Base-by-base conservation (phyloP, 345 rosid genomes). In the Salix brachista region DNA sequence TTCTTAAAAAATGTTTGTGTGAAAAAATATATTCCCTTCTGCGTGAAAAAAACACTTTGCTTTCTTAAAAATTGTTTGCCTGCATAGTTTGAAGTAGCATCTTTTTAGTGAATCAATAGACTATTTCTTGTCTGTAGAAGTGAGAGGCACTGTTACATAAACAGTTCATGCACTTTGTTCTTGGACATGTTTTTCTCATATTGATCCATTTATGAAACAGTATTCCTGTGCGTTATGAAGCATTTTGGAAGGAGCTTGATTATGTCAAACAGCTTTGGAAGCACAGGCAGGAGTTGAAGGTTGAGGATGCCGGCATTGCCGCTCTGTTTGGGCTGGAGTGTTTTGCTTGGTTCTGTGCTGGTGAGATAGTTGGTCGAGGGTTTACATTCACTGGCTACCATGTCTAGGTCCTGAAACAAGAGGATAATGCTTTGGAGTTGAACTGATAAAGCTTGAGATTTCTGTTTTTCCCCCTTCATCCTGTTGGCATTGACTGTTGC, bases 321-420 rank as follows among this genome's bases (percentile, higher is more conserved):
- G 87, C 92, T 3, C 77, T 89, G 73, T 91, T 90, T 65, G 91
- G 94, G 69, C 75, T 93, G 56, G 97, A 91, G 79, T 91, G 94
- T 73, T 88, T 88, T 8, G 91, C 90, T 2, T 92, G 93, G 91
- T 91, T 36, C 78, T 88, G 96, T 79, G 89, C 89, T 8, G 94
- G 96, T 76, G 93, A 93, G 83, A 84, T 91, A 28, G 81, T 85
- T 28, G 97, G 91, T 70, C 82, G 94, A 65, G 94, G 92, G 66
- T 91, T 91, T 84, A 91, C 92, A 41, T 67, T 91, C 89, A 82
- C 92, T 0, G 93, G 94, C 70, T 91, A 91, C 87, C 84, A 84
- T 64, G 84, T 85, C 77, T 90, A 80, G 89, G 70, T 42, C 23
- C 74, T 42, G 73, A 67, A 54, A 25, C 32, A 39, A 56, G 71